Conservation (phyloP, 2,329 filamentous ascomycete genomes). For the Myriangium duriaei region DNA sequence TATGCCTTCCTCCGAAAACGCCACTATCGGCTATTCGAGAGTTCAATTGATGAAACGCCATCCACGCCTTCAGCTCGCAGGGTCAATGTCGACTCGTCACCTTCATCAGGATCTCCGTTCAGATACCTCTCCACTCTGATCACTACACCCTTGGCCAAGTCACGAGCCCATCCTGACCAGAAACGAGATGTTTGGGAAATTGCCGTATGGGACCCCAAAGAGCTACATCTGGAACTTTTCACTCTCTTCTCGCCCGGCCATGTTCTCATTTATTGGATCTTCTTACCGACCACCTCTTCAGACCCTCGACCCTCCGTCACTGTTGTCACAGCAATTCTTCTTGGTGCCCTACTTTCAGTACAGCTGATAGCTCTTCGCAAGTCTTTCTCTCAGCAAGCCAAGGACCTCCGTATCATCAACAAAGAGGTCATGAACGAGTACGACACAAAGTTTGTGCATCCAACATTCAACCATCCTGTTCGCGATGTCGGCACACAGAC, state of each 20-base stretch:
- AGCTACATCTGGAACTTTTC: constrained; percentile 68
- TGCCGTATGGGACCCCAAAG: constrained; percentile 83
- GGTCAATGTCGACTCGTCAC: constrained; percentile 77
- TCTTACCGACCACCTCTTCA: constrained; percentile 62
- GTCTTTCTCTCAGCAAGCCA: constrained; percentile 70
- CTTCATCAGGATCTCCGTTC: constrained; percentile 64
- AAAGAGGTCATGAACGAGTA: constrained; percentile 92
- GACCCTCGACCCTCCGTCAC: constrained; percentile 77
- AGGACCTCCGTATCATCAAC: constrained; percentile 73
- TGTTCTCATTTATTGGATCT: constrained; percentile 78
- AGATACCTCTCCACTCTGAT: constrained; percentile 59
- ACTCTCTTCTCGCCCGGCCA: constrained; percentile 90
- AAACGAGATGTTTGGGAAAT: constrained; percentile 89
- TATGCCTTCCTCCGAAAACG: constrained; percentile 73
- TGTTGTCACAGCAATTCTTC: constrained; percentile 66
- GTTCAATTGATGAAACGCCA: constrained; percentile 61
- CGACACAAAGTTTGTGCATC: constrained; percentile 89
- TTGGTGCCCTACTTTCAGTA: constrained; percentile 61
- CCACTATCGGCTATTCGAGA: constrained; percentile 84
- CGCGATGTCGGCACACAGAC: constrained; percentile 70
- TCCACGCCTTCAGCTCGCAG: constrained; percentile 76
- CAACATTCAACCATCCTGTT: constrained; percentile 69
- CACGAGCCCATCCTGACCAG: constrained; percentile 71
- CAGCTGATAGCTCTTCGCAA: constrained; percentile 64
- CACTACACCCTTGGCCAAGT: constrained; percentile 56